These are phyloP conservation scores for Adansonia grandidieri DNA, from an alignment of 441 rosid species.

Conservation along the genomic window DNA sequence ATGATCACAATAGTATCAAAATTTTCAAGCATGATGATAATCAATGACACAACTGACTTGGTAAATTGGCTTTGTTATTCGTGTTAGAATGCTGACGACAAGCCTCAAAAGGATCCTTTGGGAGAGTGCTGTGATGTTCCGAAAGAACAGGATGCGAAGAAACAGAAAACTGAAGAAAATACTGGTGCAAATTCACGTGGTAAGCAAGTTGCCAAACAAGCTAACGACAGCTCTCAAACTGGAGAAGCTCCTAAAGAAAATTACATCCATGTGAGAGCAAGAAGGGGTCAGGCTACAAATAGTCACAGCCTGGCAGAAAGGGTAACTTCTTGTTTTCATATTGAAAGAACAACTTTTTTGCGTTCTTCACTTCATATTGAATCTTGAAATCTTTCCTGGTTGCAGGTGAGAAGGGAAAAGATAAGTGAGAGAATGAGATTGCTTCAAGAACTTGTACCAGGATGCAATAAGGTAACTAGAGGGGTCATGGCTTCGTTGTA, in stretches of 20 bases:
- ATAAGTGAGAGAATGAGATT: conserved; percentile 77
- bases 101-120: conserved; percentile 50
- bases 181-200: conserved; percentile 44
- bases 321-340: conserved; percentile 44
- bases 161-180: conserved; percentile 52
- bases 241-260: conserved; percentile 74
- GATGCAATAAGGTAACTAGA: conserved; percentile 68
- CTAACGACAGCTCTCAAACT: conserved; percentile 64
- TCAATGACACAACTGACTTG: conserved; percentile 19
- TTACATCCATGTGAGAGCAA: conserved; percentile 90
- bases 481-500: conserved; percentile 10
- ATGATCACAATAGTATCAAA: conserved; percentile 11
- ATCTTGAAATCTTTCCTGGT: conserved; percentile 15
- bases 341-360: not conserved
- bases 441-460: conserved; percentile 83
- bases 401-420: conserved; percentile 77
- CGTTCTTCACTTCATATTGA: conserved; percentile 25
- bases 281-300: conserved; percentile 94
- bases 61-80: conserved; percentile 29
- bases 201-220: conserved; percentile 55
- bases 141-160: conserved; percentile 64
- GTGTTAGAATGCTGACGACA: conserved; percentile 60
- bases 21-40: conserved; percentile 23
- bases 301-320: conserved; percentile 97
- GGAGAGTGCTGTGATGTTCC: conserved; percentile 46